Evolutionary conservation across 2,329 filamentous ascomycete species (phyloP).

Genomic region (Endothia cerciana): DNA sequence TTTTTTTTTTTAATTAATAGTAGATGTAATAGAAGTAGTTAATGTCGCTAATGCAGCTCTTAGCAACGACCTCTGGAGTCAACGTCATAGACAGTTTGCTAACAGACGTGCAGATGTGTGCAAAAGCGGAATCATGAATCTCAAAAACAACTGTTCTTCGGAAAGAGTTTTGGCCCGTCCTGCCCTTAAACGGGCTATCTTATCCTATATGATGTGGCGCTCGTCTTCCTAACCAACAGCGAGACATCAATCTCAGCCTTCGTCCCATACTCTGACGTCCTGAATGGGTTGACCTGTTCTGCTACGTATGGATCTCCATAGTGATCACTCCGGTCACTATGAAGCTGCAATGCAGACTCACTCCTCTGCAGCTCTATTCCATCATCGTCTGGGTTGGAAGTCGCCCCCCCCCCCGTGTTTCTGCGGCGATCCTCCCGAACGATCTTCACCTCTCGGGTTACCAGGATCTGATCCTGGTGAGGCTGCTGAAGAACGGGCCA

Average conservation of each 20-base stretch:
- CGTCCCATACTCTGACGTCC: constrained; percentile 12
- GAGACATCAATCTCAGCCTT: constrained; percentile 18
- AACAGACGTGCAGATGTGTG: neutral
- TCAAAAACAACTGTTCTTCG: neutral
- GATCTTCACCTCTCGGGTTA: constrained; percentile 25
- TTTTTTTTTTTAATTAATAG: neutral
- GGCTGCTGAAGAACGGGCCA: constrained; percentile 31
- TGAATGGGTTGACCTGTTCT: constrained; percentile 25
- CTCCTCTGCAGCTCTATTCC: constrained; percentile 25
- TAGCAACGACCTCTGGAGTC: neutral
- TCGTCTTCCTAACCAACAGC: neutral
- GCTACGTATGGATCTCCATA: constrained; percentile 23
- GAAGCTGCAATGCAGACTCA: constrained; percentile 14
- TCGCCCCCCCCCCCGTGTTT: constrained; percentile 12
- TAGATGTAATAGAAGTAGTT: too few species aligned
- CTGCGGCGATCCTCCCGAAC: constrained; percentile 22
- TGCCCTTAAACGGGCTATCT: neutral
- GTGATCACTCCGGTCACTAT: constrained; percentile 5
- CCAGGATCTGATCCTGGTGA: constrained; percentile 18
- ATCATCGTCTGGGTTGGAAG: constrained; percentile 18
- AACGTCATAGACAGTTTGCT: neutral
- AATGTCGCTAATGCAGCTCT: neutral
- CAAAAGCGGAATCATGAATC: neutral
- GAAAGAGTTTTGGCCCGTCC: neutral
- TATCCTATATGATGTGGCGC: neutral